phyloP scores from a whole-genome alignment of 345 rosid species.

The Arabis hirsuta region DNA sequence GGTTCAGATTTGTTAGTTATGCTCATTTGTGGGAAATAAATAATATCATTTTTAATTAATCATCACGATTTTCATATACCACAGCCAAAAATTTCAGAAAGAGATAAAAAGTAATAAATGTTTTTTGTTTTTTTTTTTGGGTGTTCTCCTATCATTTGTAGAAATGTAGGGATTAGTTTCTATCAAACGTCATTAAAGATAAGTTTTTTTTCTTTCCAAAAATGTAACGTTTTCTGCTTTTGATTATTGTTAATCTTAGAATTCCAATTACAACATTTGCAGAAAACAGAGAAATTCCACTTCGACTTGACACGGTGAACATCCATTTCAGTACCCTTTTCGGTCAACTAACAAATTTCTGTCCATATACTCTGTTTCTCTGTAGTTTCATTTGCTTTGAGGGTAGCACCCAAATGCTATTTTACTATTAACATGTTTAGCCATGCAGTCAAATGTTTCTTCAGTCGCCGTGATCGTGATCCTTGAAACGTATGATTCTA shows the following conservation, averaged over 20 bases:
- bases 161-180: neutral
- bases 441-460: slow-evolving; percentile 28
- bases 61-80: slow-evolving; percentile 10
- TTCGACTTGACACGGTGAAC: no score
- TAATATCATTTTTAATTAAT: neutral
- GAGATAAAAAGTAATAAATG: neutral
- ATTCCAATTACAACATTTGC: no score
- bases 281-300: no score
- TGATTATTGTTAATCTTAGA: no score
- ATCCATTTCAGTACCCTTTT: no score
- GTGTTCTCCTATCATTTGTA: neutral
- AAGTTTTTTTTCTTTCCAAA: neutral
- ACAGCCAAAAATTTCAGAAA: neutral
- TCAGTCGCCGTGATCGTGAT: slow-evolving; percentile 55
- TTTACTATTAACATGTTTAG: no score
- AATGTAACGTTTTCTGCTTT: slow-evolving; percentile 6
- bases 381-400: no score
- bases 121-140: no score
- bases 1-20: slow-evolving; percentile 8
- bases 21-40: neutral
- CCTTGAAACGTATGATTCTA: slow-evolving; percentile 61
- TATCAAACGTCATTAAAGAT: neutral
- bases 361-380: no score
- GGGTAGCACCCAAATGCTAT: no score
- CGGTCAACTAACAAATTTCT: no score